Evolutionary conservation across 495 filamentous ascomycete species (phyloP).

Genomic region (Aspergillus mulundensis): DNA sequence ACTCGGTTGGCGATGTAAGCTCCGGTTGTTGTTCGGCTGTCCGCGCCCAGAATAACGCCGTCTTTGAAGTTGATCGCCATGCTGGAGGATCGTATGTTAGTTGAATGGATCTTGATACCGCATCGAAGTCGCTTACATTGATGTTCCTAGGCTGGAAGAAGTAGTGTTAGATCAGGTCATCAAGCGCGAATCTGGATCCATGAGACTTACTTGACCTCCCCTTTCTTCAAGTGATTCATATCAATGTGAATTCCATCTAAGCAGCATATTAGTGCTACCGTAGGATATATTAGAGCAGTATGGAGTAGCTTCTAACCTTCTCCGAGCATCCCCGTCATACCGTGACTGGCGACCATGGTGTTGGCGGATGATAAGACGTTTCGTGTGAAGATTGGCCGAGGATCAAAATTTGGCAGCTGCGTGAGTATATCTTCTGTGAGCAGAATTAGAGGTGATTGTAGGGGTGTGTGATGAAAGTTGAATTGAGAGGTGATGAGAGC

Average conservation of each 20-base stretch:
- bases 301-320: constrained; percentile 54
- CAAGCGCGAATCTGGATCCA: not conserved
- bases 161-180: constrained; percentile 8
- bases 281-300: constrained; percentile 8
- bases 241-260: constrained; percentile 98
- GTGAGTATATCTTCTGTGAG: not conserved
- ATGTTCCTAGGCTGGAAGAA: constrained; percentile 77
- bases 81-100: constrained; percentile 19
- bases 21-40: constrained; percentile 97
- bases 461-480: constrained; percentile 8
- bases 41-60: constrained; percentile 92
- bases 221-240: constrained; percentile 91
- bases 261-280: constrained; percentile 23
- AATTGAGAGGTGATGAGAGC: constrained; percentile 15
- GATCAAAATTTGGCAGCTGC: not conserved
- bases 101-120: constrained; percentile 2
- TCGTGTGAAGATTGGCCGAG: not conserved
- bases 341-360: constrained; percentile 41
- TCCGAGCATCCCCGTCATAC: constrained; percentile 63
- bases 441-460: not conserved
- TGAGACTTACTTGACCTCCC: constrained; percentile 77
- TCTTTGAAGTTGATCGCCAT: constrained; percentile 93
- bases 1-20: constrained; percentile 99
- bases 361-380: not conserved
- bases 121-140: constrained; percentile 67